Base-by-base conservation (phyloP, 2,329 filamentous ascomycete species). In the Ceratocystis colombiana region DNA sequence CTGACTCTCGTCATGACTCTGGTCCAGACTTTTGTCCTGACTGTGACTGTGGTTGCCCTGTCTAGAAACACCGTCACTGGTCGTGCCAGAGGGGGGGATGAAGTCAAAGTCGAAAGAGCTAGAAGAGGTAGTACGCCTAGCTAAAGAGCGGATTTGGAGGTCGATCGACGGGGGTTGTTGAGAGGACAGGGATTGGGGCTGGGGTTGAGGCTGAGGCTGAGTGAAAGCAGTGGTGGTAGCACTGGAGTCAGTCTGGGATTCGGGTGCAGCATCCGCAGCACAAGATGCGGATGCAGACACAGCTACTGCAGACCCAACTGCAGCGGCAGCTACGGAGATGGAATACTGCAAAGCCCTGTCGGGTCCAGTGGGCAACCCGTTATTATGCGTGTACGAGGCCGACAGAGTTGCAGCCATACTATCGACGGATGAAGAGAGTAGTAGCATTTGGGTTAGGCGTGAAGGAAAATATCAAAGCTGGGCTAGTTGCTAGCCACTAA, bases 121-220 rank as follows among this genome's bases (percentile, higher is more conserved):
- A 25, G 48, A 22, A 25, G 53, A 33, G 25, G 55, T 59, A 8
- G 28, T 59, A 59, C 28, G 55, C 25, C 30, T 59, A 15, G 28
- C 28, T 15, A 53, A 6, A 28, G 22, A 53, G 22, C 22, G 22
- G 48, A 20, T 37, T 37, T 59, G 55, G 55, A 59, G 55, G 55
- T 37, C 17, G 3, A 37, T 37, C 55, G 28, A 20, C 55, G 55
- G 25, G 45, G 20, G 45, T 64, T 45, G 20, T 64, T 50, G 2
- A 3, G n/a, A 20, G 25, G 45, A 50, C 45, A 64, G 45, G 62
- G 62, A 53, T 30, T 22, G 28, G 15, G 25, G 62, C 62, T 48
- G 45, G 45, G 46, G 62, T 44, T 45, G 41, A 44, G 41, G 45
- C 62, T 45, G 41, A 25, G 41, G 59, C 59, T 62, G 55, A 59